Base-by-base conservation (phyloP, 2,329 filamentous ascomycete species). In the Botryotinia narcissicola region DNA sequence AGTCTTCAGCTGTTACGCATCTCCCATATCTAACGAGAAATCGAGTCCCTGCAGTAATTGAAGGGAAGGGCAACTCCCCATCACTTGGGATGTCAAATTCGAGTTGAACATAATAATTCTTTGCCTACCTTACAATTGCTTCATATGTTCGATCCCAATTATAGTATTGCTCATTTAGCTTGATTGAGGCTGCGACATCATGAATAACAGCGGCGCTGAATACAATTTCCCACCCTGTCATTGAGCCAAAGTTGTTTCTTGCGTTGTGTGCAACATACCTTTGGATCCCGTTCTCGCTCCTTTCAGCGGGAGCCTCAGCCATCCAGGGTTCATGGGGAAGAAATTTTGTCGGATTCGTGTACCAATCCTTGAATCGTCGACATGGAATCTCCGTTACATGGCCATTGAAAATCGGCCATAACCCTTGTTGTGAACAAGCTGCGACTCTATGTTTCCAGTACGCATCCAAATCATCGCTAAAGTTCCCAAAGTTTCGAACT, bases 401-500 rank as follows among this genome's bases (percentile, higher is more conserved):
- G 10, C 2, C 57, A 12, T 60, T 37, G 20, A 12, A 37, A 1
- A 60, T 60, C 1, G 32, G 8, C 57, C 57, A 25, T 4, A 61
- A 7, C 5, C 32, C 59, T 37, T 61, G 20, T 5, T 37, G 32
- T 1, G 20, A 1, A 61, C 20, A 25, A 25, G 16, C 20, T 37
- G 8, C 2, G 10, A 61, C 1, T 1, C 32, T 37, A 2, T 61
- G 18, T 20, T 25, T 25, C 20, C 20, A 61, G 32, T 61, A 61
- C 25, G 20, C 59, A 37, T 25, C 9, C 6, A 61, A 0, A 0
- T 37, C 32, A 25, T 16, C 4, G 32, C 0, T 3, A 3, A 14
- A 61, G 4, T 61, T 61, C 8, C 59, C 59, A 10, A 12, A 37
- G 14, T 10, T 37, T 20, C 59, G 59, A 2, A 61, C 32, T 20